phyloP scores from a whole-genome alignment of 306 rosid species.

The Cucumis hystrix region DNA sequence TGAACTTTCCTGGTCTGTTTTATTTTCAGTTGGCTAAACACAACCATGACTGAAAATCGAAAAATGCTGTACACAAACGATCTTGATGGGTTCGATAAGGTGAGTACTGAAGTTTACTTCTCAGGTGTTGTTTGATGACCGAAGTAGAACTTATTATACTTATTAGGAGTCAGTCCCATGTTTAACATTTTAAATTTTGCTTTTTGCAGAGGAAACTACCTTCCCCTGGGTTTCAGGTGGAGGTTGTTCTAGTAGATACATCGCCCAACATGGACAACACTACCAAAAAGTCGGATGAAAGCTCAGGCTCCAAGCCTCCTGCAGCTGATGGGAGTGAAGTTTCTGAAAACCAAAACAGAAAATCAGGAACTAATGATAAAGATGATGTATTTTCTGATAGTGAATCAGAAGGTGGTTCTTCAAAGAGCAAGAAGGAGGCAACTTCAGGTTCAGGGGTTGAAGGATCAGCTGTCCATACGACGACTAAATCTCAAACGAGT shows the following conservation, averaged over 20 bases:
- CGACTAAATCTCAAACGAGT: slow-evolving; percentile 30
- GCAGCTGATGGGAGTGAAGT: slow-evolving; percentile 24
- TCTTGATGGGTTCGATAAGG: slow-evolving; percentile 97
- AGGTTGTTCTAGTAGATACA: slow-evolving; percentile 65
- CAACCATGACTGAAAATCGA: slow-evolving; percentile 84
- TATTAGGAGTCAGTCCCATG: not conserved
- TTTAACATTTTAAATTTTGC: not conserved
- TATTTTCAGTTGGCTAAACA: slow-evolving; percentile 82
- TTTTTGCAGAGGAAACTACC: slow-evolving; percentile 77
- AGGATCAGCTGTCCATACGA: slow-evolving; percentile 19
- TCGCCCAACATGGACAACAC: slow-evolving; percentile 30
- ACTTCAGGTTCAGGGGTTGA: slow-evolving; percentile 17
- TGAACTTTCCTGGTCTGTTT: not conserved
- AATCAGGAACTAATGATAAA: slow-evolving; percentile 30
- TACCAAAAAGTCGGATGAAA: slow-evolving; percentile 42
- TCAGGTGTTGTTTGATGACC: not conserved
- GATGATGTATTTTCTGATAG: slow-evolving; percentile 90
- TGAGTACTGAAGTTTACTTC: not conserved
- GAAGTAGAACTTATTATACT: not conserved
- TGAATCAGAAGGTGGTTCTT: slow-evolving; percentile 54
- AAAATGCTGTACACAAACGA: slow-evolving; percentile 57
- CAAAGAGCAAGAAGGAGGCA: slow-evolving; percentile 48
- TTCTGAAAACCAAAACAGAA: slow-evolving; percentile 23
- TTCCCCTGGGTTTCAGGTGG: slow-evolving; percentile 93
- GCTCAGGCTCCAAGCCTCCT: slow-evolving; percentile 40